Percentiles rank a stretch among this genome's conserved stretches.
phyloP scores from a whole-genome alignment of 139 green algal species.

The Volvox reticuliferus region DNA sequence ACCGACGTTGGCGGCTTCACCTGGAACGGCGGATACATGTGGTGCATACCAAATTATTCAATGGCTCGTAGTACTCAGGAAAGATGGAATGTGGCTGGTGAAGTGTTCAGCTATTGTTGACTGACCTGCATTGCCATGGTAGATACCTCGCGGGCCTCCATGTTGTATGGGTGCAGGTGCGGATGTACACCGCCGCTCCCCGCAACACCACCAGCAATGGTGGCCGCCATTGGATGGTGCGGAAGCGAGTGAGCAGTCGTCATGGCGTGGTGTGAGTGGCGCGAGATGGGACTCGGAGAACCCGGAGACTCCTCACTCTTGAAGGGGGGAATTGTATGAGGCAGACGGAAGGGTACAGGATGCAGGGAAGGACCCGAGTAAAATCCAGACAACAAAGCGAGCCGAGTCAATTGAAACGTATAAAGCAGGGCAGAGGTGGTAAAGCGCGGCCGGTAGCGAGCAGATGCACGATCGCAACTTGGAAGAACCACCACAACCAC shows the following conservation, averaged over 20 bases:
- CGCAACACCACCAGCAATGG: neutral
- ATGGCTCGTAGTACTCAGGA: neutral
- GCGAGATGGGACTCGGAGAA: neutral
- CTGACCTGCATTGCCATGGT: neutral
- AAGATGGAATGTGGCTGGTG: neutral
- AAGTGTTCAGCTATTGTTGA: neutral
- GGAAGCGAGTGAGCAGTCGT: neutral
- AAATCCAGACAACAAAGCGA: neutral
- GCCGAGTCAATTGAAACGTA: neutral
- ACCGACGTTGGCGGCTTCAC: neutral
- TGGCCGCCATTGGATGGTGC: neutral
- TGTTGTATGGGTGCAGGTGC: neutral
- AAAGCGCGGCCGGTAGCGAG: neutral
- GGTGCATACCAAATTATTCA: neutral
- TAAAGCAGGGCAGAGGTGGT: neutral
- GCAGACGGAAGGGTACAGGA: no score
- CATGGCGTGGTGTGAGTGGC: neutral
- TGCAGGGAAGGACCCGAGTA: no score
- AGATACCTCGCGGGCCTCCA: neutral
- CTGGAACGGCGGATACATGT: neutral
- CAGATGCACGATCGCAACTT: no score
- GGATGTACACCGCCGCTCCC: neutral
- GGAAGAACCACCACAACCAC: no score
- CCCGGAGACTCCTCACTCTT: constrained; percentile 32
- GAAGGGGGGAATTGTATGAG: no score